Conservation (phyloP, 768 basidiomycete genomes). For the Chlorophyllum brunneum region DNA sequence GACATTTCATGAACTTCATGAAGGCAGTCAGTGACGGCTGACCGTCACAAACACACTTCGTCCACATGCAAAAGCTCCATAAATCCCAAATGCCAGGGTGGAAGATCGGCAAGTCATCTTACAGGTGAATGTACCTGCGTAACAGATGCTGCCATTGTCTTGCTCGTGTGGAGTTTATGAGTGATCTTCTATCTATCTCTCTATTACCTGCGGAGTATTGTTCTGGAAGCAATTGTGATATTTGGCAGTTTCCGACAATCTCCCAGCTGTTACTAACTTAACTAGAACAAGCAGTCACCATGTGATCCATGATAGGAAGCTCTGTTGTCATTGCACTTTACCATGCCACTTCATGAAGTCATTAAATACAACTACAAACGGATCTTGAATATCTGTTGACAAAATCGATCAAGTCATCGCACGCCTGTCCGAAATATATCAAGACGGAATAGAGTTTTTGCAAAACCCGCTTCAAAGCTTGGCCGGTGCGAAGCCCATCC, state of each 20-base stretch:
- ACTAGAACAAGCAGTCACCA: not conserved
- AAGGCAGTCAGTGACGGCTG: no score
- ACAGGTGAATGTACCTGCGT: not conserved
- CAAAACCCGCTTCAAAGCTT: slow-evolving; percentile 19
- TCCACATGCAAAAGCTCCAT: not conserved
- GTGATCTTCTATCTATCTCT: not conserved
- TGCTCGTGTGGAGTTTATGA: not conserved
- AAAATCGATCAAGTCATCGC: slow-evolving; percentile 1
- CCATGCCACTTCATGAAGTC: not conserved
- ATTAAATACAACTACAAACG: slow-evolving; percentile 5
- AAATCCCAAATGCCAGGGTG: not conserved
- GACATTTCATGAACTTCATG: no score
- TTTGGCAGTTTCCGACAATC: not conserved
- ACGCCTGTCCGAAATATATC: not conserved
- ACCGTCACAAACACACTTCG: no score
- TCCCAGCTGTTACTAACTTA: not conserved
- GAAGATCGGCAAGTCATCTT: not conserved
- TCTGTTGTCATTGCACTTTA: not conserved
- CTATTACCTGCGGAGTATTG: not conserved
- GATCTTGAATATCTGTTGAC: not conserved
- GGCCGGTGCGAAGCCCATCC: slow-evolving; percentile 51
- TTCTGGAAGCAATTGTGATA: slow-evolving; percentile 6
- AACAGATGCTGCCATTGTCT: slow-evolving; percentile 5
- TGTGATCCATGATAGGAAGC: slow-evolving; percentile 1
- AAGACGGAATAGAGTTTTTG: not conserved